Conservation (phyloP, 441 rosid genomes). For the Populus hybrid region DNA sequence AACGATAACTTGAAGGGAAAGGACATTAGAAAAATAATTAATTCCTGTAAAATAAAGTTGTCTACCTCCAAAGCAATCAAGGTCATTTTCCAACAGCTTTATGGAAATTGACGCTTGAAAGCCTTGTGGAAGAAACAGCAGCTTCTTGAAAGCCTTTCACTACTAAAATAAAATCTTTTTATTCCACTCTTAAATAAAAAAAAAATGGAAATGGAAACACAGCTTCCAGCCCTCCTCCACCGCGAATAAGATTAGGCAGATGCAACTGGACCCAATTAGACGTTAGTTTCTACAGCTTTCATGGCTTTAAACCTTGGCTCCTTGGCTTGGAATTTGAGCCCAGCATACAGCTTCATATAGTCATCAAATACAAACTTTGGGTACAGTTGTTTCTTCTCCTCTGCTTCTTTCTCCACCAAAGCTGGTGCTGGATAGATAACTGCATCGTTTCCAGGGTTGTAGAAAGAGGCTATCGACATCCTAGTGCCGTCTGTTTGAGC, state of each 20-base stretch:
- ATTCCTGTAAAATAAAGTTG: not conserved
- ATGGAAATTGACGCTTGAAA: not conserved
- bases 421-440: slow-evolving; percentile 80
- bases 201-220: not conserved
- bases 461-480: slow-evolving; percentile 94
- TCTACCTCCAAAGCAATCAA: not conserved
- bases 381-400: slow-evolving; percentile 43
- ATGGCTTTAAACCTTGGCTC: slow-evolving; percentile 91
- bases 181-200: not conserved
- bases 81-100: not conserved
- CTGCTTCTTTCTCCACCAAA: slow-evolving; percentile 47
- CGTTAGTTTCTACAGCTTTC: slow-evolving; percentile 45
- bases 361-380: slow-evolving; percentile 88
- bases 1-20: no score
- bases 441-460: slow-evolving; percentile 86
- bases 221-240: not conserved
- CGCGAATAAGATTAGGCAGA: slow-evolving; percentile 30
- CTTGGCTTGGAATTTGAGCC: slow-evolving; percentile 76
- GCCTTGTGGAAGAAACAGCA: not conserved
- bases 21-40: not conserved
- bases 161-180: no score
- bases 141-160: not conserved
- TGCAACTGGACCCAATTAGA: slow-evolving; percentile 41
- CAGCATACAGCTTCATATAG: slow-evolving; percentile 83
- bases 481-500: slow-evolving; percentile 28